Conservation (phyloP, 2,329 filamentous ascomycete species). For the Escovopsis sp. region DNA sequence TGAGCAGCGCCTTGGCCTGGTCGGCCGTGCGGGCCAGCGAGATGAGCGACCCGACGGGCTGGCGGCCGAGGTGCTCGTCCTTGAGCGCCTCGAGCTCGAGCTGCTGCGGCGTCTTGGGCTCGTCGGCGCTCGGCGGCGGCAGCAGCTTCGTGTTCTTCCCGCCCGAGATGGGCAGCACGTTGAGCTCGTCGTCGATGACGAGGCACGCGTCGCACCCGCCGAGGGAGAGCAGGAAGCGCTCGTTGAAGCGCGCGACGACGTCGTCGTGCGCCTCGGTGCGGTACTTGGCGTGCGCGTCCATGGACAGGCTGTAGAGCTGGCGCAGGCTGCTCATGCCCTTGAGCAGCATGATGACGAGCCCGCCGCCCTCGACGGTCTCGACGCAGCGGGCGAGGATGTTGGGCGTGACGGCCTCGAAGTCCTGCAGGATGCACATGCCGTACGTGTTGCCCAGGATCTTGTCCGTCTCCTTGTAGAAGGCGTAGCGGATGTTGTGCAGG, state of each 20-base stretch:
- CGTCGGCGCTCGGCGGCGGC: slow-evolving; percentile 58
- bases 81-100: slow-evolving; percentile 76
- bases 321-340: slow-evolving; percentile 97
- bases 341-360: slow-evolving; percentile 73
- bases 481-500: slow-evolving; percentile 93
- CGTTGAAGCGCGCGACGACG: slow-evolving; percentile 91
- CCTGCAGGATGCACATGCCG: slow-evolving; percentile 95
- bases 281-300: slow-evolving; percentile 96
- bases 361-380: slow-evolving; percentile 94
- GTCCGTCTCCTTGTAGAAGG: slow-evolving; percentile 99
- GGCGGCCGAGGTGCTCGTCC: slow-evolving; percentile 68
- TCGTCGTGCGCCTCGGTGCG: slow-evolving; percentile 92
- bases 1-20: slow-evolving; percentile 91
- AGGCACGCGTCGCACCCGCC: slow-evolving; percentile 91
- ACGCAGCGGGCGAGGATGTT: slow-evolving; percentile 89
- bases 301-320: slow-evolving; percentile 89
- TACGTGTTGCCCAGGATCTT: slow-evolving; percentile 97
- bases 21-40: slow-evolving; percentile 81
- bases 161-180: slow-evolving; percentile 91
- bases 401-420: slow-evolving; percentile 96
- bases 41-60: slow-evolving; percentile 72
- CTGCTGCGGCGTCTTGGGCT: slow-evolving; percentile 54
- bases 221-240: slow-evolving; percentile 87
- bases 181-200: slow-evolving; percentile 94
- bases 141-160: slow-evolving; percentile 78